A percentile compares a stretch with the other conserved stretches of the same genome.
Evolutionary conservation across 129 eudicot species (phyloP).

Genomic region (Artemisia tridentata): DNA sequence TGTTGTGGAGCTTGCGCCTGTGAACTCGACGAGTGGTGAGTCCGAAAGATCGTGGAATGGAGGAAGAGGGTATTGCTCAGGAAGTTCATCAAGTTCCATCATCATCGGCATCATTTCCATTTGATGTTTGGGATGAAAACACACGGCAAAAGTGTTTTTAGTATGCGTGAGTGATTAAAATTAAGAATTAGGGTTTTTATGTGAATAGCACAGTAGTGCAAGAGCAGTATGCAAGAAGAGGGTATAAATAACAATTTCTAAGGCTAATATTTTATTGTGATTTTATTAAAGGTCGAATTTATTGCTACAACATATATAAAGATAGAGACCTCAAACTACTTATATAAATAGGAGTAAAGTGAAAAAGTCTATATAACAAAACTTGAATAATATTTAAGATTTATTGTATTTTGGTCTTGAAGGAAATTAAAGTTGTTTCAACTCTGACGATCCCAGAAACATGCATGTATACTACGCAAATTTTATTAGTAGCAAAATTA

Average conservation of each 20-base stretch:
- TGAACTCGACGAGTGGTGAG: constrained; percentile 29
- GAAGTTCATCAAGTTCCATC: constrained; percentile 37
- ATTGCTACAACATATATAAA: constrained; percentile 25
- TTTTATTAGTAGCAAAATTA: too few relatives aligned
- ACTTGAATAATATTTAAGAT: neutral
- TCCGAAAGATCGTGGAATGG: constrained; percentile 36
- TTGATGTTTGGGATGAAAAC: constrained; percentile 12
- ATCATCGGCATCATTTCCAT: constrained; percentile 42
- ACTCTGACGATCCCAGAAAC: too few relatives aligned
- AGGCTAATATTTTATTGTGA: constrained; percentile 22
- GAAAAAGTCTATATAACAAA: neutral
- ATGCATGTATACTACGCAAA: too few relatives aligned
- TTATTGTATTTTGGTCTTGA: too few relatives aligned
- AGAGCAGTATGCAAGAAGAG: constrained; percentile 37
- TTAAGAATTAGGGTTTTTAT: constrained; percentile 28
- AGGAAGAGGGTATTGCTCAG: constrained; percentile 30
- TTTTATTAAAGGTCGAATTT: constrained; percentile 24
- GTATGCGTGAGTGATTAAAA: constrained; percentile 6
- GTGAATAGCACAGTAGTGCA: constrained; percentile 28
- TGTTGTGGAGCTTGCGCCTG: constrained; percentile 34
- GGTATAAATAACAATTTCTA: constrained; percentile 35
- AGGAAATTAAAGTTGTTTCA: too few relatives aligned
- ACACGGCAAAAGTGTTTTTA: neutral
- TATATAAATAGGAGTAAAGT: neutral
- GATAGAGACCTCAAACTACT: too few relatives aligned